Conservation (phyloP, 2,329 filamentous ascomycete genomes). For the Aschersonia sp. region DNA sequence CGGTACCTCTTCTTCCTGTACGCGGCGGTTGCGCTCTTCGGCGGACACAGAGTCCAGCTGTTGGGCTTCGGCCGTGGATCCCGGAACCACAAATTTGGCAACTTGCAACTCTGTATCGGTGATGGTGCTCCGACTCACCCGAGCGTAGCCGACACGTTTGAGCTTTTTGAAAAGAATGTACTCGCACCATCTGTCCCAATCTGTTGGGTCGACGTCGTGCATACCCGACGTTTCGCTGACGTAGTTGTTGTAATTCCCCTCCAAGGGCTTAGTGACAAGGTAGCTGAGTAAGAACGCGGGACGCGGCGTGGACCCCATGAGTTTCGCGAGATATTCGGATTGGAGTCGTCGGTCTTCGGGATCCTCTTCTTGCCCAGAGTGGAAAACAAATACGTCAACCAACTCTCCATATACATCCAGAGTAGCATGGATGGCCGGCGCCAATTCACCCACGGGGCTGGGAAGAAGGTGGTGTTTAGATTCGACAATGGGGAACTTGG, state of each 20-base stretch:
- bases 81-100: constrained; percentile 80
- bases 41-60: constrained; percentile 23
- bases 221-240: constrained; percentile 78
- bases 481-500: constrained; percentile 95
- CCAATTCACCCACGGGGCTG: constrained; percentile 84
- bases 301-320: constrained; percentile 72
- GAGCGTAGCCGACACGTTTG: constrained; percentile 73
- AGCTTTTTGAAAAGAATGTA: constrained; percentile 93
- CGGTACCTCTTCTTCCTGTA: constrained; percentile 61
- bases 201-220: constrained; percentile 82
- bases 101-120: constrained; percentile 96
- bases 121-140: constrained; percentile 78
- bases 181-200: constrained; percentile 98
- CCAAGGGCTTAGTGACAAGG: constrained; percentile 73
- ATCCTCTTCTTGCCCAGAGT: constrained; percentile 96
- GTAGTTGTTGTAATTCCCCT: constrained; percentile 96
- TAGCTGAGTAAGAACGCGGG: constrained; percentile 82
- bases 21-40: constrained; percentile 40
- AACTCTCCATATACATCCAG: constrained; percentile 81
- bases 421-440: constrained; percentile 93
- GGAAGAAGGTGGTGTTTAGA: constrained; percentile 92
- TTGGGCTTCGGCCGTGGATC: constrained; percentile 39
- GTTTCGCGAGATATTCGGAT: constrained; percentile 65
- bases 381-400: constrained; percentile 94
- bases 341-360: constrained; percentile 81